phyloP scores from a whole-genome alignment of 495 filamentous ascomycete species.

The Zalerion maritima region DNA sequence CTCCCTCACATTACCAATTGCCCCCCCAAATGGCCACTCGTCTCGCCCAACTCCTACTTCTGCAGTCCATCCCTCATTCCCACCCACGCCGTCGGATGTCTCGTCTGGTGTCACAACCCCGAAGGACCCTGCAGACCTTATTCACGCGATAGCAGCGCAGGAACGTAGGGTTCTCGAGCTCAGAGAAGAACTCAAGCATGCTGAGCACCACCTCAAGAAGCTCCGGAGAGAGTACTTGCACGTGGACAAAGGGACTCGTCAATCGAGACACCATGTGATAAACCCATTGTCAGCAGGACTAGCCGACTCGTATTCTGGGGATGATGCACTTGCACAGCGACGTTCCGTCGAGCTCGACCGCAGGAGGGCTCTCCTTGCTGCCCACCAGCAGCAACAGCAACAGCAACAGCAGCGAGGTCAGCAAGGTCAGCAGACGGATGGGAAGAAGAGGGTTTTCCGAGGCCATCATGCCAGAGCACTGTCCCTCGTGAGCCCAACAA shows the following conservation, averaged over 20 bases:
- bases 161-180: constrained; percentile 88
- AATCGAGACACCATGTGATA: too few relatives aligned
- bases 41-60: constrained; percentile 29
- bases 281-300: too few relatives aligned
- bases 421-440: not conserved
- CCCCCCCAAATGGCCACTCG: constrained; percentile 23
- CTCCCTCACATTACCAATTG: constrained; percentile 67
- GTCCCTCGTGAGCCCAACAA: constrained; percentile 65
- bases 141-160: constrained; percentile 80
- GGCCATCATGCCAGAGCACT: constrained; percentile 59
- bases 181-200: constrained; percentile 68
- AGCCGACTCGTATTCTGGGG: too few relatives aligned
- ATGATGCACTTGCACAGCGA: constrained; percentile 25
- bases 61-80: constrained; percentile 24
- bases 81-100: constrained; percentile 30
- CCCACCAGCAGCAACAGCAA: constrained; percentile 36
- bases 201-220: constrained; percentile 59
- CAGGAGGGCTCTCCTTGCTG: constrained; percentile 46
- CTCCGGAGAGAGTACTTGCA: constrained; percentile 78
- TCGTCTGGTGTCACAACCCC: constrained; percentile 30
- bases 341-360: constrained; percentile 40
- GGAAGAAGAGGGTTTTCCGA: constrained; percentile 30
- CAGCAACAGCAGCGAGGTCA: constrained; percentile 22
- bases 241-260: too few relatives aligned
- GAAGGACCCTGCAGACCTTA: constrained; percentile 57